Conservation (phyloP, 345 rosid genomes). For the Leavenworthia alabamica region DNA sequence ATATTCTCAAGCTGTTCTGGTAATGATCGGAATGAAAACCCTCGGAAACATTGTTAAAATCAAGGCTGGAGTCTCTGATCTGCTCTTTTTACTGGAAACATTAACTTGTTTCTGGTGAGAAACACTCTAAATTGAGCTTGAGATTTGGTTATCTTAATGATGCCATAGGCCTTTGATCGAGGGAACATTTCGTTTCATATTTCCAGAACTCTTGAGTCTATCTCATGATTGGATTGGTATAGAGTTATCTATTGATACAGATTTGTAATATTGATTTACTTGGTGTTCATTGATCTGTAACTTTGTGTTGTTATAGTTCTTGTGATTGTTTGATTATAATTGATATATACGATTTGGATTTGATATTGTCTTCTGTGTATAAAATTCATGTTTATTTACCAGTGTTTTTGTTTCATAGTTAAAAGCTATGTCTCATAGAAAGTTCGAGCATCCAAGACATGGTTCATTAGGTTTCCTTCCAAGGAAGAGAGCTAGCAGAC, state of each 20-base stretch:
- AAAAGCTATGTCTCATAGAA: slow-evolving; percentile 71
- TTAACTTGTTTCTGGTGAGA: slow-evolving; percentile 13
- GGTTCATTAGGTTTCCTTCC: slow-evolving; percentile 94
- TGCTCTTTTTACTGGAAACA: slow-evolving; percentile 16
- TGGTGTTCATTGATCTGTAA: not conserved
- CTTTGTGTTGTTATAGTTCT: too few species aligned
- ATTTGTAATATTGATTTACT: not conserved
- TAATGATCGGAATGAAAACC: slow-evolving; percentile 22
- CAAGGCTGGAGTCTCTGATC: slow-evolving; percentile 25
- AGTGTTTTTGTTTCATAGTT: not conserved
- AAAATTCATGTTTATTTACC: not conserved
- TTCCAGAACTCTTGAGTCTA: not conserved
- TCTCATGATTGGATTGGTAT: not conserved
- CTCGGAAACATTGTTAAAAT: slow-evolving; percentile 6
- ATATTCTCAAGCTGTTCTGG: not conserved
- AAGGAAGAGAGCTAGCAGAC: slow-evolving; percentile 71
- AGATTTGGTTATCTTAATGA: slow-evolving; percentile 24
- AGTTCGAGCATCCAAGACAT: slow-evolving; percentile 91
- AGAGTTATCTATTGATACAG: not conserved
- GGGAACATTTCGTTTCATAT: slow-evolving; percentile 26
- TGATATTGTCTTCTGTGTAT: not conserved
- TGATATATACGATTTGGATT: too few species aligned
- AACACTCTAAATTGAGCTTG: slow-evolving; percentile 21
- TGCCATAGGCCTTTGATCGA: slow-evolving; percentile 29
- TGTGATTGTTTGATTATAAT: too few species aligned